phyloP scores from a whole-genome alignment of 805 yeast genomes.

The Ogataea kodamae region DNA sequence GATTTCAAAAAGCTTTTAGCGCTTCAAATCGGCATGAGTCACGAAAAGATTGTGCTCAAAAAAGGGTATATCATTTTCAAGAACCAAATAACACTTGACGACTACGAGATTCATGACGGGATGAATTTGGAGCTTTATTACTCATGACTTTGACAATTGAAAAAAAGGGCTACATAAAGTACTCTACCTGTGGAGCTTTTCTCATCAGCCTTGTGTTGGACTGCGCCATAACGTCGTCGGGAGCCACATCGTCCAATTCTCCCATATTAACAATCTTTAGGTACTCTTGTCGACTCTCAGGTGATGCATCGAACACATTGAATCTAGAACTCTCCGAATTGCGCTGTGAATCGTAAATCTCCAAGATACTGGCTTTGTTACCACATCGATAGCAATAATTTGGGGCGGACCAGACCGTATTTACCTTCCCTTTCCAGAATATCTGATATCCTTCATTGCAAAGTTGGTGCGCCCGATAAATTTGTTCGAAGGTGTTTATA shows the following conservation, averaged over 20 bases:
- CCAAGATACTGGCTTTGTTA: slow-evolving; percentile 94
- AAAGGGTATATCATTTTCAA: slow-evolving; percentile 83
- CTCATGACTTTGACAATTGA: slow-evolving; percentile 34
- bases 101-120: slow-evolving; percentile 90
- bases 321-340: slow-evolving; percentile 63
- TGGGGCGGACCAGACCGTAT: slow-evolving; percentile 99
- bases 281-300: slow-evolving; percentile 74
- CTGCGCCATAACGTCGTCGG: slow-evolving; percentile 15
- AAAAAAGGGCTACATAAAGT: slow-evolving; percentile 33
- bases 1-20: slow-evolving; percentile 85
- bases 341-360: slow-evolving; percentile 56
- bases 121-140: slow-evolving; percentile 83
- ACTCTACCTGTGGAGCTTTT: slow-evolving; percentile 40
- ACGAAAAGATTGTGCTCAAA: slow-evolving; percentile 66
- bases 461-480: slow-evolving; percentile 91
- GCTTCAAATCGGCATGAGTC: slow-evolving; percentile 74
- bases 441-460: slow-evolving; percentile 96
- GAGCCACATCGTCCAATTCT: slow-evolving; percentile 16
- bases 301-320: slow-evolving; percentile 96
- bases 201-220: slow-evolving; percentile 24
- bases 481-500: slow-evolving; percentile 73
- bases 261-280: slow-evolving; percentile 38
- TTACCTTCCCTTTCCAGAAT: slow-evolving; percentile 83
- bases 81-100: slow-evolving; percentile 89
- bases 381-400: slow-evolving; percentile 97